Evolutionary conservation across 202 grass and related monocot species (phyloP), one percentile per base, ranked within the genome.

Genomic region (Zizania palustris): DNA sequence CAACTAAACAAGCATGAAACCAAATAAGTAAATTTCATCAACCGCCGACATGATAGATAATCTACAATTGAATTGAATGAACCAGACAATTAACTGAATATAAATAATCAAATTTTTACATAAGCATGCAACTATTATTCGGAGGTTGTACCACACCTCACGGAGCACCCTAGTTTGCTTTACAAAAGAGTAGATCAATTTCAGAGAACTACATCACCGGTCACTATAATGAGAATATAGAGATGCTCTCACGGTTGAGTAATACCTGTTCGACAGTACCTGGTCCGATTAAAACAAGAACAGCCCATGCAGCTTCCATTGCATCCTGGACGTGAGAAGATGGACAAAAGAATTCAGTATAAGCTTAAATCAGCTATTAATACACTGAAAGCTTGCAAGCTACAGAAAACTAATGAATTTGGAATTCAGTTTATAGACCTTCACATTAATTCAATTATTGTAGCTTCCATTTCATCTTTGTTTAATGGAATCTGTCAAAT

Each of bases 221-320:
- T 28, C 48, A 65, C 20, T 28, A 6, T 5, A 84, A 28, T 28
- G 28, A 28, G 28, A 43, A 40, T 7, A 19, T 8, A 21, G 11
- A 40, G 3, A 36, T 68, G 40, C 0, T 67, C 66, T 11, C 19
- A 61, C 7, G 39, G 3, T 54, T 49, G 71, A 83, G 50, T 19
- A 54, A 75, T 87, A 98, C 95, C 91, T 98, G 95, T 48, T 98
- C 91, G 80, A 88, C 71, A 65, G 63, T 98, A 73, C 95, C 95
- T 72, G 95, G 95, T 60, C 91, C 95, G 15, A 98, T 90, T 81
- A 94, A 88, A 92, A 86, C 89, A 92, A 94, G 89, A 82, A 87
- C 63, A 75, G 88, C 95, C 71, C 91, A 89, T 65, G 95, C 82
- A 84, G 82, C 81, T 76, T 81, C 78, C 95, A 98, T 93, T 60